Base-by-base conservation (phyloP, 2,329 filamentous ascomycete genomes). In the Esteya vermicola region DNA sequence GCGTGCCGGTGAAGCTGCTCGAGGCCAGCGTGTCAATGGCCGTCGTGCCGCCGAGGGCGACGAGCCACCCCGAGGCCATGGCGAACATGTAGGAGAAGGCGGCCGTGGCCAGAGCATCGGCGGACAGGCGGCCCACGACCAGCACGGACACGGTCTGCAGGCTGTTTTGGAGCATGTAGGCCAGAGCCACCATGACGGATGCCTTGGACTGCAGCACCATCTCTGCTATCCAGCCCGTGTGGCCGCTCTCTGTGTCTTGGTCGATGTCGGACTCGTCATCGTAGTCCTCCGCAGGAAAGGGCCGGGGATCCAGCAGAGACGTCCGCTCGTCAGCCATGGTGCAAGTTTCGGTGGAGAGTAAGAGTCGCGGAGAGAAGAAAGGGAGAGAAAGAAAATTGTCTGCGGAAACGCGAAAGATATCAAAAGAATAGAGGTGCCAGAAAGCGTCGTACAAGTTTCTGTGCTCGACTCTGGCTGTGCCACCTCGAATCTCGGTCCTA, bases 51-150 rank as follows among this genome's bases (percentile, higher is more conserved):
- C 85, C 85, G 4, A 93, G 70, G 0, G 79, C 85, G 43, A 93
- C 82, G 28, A 93, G 70, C 85, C 85, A 93, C 0, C 78, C 85
- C 1, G 84, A 85, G 19, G 81, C 78, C 81, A 89, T 86, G 40
- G 85, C 85, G 50, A 93, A 93, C 85, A 93, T 93, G 63, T 91
- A 89, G 2, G 81, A 83, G 52, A 93, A 93, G 0, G 85, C 85
- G 1, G 84, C 80, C 0, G 81, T 83, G 0, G 85, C 83, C 7
- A 93, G 63, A 2, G 85, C 77, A 56, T 91, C 81, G 1, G 85
- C 79, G 0, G 81, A 88, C 0, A 85, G 63, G 3, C 83, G 76
- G 9, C 85, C 85, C 4, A 85, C 84, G 28, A 93, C 78, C 34
- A 93, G 62, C 5, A 93, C 82, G 0, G 84, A 91, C 2, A 82